Conservation (phyloP, 2,329 filamentous ascomycete genomes). For the Fusarium nanum region DNA sequence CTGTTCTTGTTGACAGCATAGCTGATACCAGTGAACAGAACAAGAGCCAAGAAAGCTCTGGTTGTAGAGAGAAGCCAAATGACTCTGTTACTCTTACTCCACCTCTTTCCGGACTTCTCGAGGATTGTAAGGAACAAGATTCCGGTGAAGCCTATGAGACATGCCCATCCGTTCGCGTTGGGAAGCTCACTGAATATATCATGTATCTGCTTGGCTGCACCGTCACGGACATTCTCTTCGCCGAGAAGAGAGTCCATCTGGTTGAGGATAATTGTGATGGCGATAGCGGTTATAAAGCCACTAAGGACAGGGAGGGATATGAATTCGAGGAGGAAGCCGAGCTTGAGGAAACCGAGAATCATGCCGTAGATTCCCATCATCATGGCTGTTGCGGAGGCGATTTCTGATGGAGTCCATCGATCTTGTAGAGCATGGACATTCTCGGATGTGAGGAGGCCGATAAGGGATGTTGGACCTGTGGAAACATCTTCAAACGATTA, state of each 20-base stretch:
- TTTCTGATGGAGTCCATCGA: conserved; percentile 65
- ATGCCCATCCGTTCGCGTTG: conserved; percentile 67
- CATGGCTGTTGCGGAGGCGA: conserved; percentile 71
- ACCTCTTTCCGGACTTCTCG: conserved; percentile 68
- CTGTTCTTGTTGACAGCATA: conserved; percentile 69
- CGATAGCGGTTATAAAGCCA: conserved; percentile 74
- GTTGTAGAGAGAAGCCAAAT: conserved; percentile 70
- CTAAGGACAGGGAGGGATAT: conserved; percentile 73
- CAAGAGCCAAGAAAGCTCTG: conserved; percentile 68
- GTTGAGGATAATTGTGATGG: conserved; percentile 73
- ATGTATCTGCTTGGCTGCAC: conserved; percentile 68
- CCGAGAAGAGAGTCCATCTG: conserved; percentile 72
- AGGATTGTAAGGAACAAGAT: conserved; percentile 67
- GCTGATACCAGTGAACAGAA: conserved; percentile 72
- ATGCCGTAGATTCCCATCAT: conserved; percentile 72
- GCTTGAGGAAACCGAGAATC: conserved; percentile 68
- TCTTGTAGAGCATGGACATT: conserved; percentile 65
- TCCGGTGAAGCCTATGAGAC: conserved; percentile 68
- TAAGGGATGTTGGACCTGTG: conserved; percentile 72
- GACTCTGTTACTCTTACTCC: conserved; percentile 67
- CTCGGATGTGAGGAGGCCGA: conserved; percentile 71
- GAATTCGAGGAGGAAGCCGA: conserved; percentile 74
- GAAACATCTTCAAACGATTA: conserved; percentile 62
- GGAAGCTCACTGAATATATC: conserved; percentile 68
- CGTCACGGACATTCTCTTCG: conserved; percentile 60